Base-by-base conservation (phyloP, 495 filamentous ascomycete species). In the Xeromyces bisporus region DNA sequence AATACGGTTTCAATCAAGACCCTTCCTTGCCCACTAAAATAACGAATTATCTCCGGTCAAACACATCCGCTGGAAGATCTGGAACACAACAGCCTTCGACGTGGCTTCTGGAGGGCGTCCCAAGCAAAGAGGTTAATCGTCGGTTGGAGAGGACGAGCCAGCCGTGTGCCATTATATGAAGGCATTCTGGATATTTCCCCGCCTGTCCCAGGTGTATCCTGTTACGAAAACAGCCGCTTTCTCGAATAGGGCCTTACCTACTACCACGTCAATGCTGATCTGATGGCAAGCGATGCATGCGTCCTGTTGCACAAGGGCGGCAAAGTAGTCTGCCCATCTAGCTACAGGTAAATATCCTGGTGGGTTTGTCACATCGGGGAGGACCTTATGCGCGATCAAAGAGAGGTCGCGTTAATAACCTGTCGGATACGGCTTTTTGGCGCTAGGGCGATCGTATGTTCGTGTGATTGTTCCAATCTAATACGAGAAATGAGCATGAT, bases 331-430 rank as follows among this genome's bases (percentile, higher is more conserved):
- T 7, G 28, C 40, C 40, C 32, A 43, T 20, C 26, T 32, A 6
- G 36, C 29, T 16, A 43, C 29, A 11, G 15, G n/a, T n/a, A 36
- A 36, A 33, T 42, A 42, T 9, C 40, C 40, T 18, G 40, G 40
- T 10, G 35, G 39, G 26, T 32, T 41, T 7, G 23, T 29, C 9
- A 37, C 9, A 10, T 27, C 34, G 23, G 34, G 34, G 14, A 41
- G 39, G 2, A 23, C 16, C 14, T 26, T 6, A 29, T 42, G 31
- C 18, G 31, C 17, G 11, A 42, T 42, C 1, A 42, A 18, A 23
- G 31, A 31, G 15, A 42, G 39, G 23, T 38, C 29, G 14, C 38
- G 35, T 11, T 13, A 6, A 23, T 42, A 42, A 9, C 39, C 35
- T 11, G 31, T 25, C 14, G 35, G 35, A 26, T 39, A 43, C 12